phyloP scores from a whole-genome alignment of 495 filamentous ascomycete genomes.

The Friedmanniomyces endolithicus region DNA sequence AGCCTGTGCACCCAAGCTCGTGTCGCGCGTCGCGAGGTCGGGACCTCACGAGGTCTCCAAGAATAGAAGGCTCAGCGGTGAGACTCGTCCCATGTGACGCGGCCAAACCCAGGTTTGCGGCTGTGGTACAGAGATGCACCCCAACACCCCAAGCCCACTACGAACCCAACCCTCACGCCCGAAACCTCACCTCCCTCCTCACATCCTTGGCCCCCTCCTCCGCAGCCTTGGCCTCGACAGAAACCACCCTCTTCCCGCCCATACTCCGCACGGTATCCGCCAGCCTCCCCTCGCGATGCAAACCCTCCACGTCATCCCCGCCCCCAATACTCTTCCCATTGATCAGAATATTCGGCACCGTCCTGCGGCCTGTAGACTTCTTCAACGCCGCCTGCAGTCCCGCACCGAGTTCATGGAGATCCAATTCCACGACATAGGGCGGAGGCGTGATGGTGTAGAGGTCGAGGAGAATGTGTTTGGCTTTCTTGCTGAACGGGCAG shows the following conservation, averaged over 20 bases:
- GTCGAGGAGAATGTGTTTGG: constrained; percentile 68
- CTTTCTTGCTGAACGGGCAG: constrained; percentile 70
- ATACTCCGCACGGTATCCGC: constrained; percentile 58
- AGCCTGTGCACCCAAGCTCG: too few relatives aligned
- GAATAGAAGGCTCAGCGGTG: too few relatives aligned
- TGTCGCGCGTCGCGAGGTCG: too few relatives aligned
- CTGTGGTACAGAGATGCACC: too few relatives aligned
- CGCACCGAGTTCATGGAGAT: constrained; percentile 61
- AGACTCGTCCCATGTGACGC: too few relatives aligned
- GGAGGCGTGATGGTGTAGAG: constrained; percentile 69
- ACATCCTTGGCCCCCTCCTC: constrained; percentile 2
- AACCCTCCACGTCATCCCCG: constrained; percentile 65
- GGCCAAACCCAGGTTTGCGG: too few relatives aligned
- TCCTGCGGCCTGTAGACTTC: constrained; percentile 63
- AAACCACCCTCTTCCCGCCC: constrained; percentile 55
- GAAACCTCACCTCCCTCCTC: constrained; percentile 9
- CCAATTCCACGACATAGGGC: constrained; percentile 84
- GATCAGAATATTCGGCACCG: constrained; percentile 85
- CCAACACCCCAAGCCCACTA: too few relatives aligned
- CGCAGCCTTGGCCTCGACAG: constrained; percentile 6
- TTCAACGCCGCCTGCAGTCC: constrained; percentile 56
- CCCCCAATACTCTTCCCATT: constrained; percentile 84
- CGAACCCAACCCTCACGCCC: background rate
- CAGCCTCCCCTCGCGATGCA: constrained; percentile 58
- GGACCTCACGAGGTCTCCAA: too few relatives aligned